Base-by-base conservation (phyloP, 192 early-diverging fungal genomes). In the Entomortierella beljakovae region DNA sequence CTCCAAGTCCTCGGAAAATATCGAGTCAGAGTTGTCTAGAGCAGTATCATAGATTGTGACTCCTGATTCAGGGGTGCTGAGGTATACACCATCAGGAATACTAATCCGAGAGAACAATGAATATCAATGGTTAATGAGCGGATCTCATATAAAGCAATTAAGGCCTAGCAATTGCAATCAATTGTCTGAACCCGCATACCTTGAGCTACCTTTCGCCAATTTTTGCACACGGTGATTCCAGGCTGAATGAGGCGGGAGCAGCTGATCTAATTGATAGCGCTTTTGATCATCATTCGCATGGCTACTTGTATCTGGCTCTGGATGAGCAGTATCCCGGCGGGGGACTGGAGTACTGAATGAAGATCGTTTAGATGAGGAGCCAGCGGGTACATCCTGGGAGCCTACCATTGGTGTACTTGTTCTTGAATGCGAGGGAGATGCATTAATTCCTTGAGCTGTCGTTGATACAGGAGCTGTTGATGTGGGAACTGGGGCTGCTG, bases 21-120 rank as follows among this genome's bases (percentile, higher is more conserved):
- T 79, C 0, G 81, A 71, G 7, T 67, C 64, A n/a, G 69, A 60
- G 59, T 85, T 85, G 23, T 69, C 65, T 18, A 80, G 32, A 2
- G 64, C 81, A 13, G 65, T 74, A 51, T 80, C 71, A 40, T 83
- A 83, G 2, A 65, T 52, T 20, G 72, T 64, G 7, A 43, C 25
- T 15, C 51, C 70, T 16, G 71, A 46, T 46, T 32, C 62, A 2
- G 81, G 72, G 35, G 70, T 71, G 26, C 37, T 75, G 3, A 79
- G 35, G 31, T 79, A 79, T 0, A 85, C 72, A n/a, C 84, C 84
- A 72, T 85, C 81, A 20, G 81, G 84, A 26, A 79, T 50, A 32
- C 80, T 84, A 58, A 40, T 40, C 37, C 37, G 37, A 38, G 13
- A 6, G 37, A 13, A 8, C 16, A 51, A n/a, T 51, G 7, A 6